These are phyloP conservation scores for Myochromella boudieri DNA, from an alignment of 768 basidiomycete species.

Conservation along the genomic window DNA sequence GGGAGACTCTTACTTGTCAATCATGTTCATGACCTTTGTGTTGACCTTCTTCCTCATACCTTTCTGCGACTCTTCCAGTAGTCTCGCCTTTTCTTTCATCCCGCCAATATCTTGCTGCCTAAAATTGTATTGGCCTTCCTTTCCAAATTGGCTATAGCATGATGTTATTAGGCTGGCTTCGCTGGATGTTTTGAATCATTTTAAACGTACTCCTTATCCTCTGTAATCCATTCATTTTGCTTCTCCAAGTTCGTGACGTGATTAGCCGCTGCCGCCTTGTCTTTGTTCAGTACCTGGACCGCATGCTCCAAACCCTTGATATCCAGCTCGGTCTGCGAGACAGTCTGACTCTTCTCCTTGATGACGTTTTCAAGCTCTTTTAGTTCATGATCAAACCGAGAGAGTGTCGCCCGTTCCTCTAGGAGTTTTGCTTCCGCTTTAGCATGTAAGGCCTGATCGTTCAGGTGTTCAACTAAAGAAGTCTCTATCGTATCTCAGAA, in stretches of 20 bases:
- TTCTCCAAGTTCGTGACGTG: slow-evolving; percentile 69
- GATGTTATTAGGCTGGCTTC: no score
- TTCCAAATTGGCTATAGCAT: slow-evolving; percentile 80
- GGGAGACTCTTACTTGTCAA: slow-evolving; percentile 70
- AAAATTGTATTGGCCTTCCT: slow-evolving; percentile 83
- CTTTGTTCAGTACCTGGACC: slow-evolving; percentile 59
- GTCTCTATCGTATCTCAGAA: neutral
- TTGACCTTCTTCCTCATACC: slow-evolving; percentile 96
- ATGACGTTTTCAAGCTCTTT: slow-evolving; percentile 80
- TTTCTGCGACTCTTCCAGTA: slow-evolving; percentile 76
- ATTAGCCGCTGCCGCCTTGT: slow-evolving; percentile 54
- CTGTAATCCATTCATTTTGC: slow-evolving; percentile 82
- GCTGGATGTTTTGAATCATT: no score
- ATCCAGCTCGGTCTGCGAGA: slow-evolving; percentile 64
- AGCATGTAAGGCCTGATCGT: slow-evolving; percentile 51
- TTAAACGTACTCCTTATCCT: slow-evolving; percentile 85
- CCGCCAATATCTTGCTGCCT: slow-evolving; percentile 55
- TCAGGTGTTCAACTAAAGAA: neutral
- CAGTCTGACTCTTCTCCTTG: slow-evolving; percentile 75
- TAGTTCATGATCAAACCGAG: slow-evolving; percentile 86
- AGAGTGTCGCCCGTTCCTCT: slow-evolving; percentile 85
- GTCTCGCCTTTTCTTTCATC: slow-evolving; percentile 62
- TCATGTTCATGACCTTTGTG: slow-evolving; percentile 93
- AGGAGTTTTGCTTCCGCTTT: slow-evolving; percentile 71
- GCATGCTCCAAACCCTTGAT: slow-evolving; percentile 73